phyloP scores from a whole-genome alignment of 2,329 filamentous ascomycete species.

The Leptographium procerum region DNA sequence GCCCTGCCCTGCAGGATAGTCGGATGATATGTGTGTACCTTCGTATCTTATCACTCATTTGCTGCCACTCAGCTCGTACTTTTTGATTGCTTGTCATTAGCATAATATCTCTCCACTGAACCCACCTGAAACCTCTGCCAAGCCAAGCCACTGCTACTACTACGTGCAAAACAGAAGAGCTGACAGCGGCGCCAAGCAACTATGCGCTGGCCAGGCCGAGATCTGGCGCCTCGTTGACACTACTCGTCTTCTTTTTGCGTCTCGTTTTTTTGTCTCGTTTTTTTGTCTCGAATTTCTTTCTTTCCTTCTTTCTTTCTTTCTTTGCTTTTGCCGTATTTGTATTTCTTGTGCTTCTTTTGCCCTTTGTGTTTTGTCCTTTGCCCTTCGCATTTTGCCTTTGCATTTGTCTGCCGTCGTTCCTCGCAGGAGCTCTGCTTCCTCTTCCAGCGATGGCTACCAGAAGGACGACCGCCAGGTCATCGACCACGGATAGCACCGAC shows the following conservation, averaged over 20 bases:
- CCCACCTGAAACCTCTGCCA: neutral
- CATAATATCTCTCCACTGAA: neutral
- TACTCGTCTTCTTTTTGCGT: neutral
- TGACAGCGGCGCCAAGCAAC: neutral
- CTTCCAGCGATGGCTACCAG: neutral
- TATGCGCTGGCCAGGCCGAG: neutral
- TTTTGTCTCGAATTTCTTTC: neutral
- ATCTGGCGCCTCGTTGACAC: neutral
- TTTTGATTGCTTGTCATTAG: neutral
- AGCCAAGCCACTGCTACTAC: neutral
- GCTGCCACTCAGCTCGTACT: neutral
- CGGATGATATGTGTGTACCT: too few species aligned
- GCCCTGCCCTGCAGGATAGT: too few species aligned
- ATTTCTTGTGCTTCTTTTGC: neutral
- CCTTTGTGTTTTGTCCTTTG: too few species aligned
- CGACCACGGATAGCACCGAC: neutral
- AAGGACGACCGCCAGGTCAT: neutral
- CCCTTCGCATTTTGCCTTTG: neutral
- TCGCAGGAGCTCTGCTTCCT: neutral
- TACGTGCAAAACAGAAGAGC: neutral
- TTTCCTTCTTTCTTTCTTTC: neutral
- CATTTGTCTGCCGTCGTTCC: neutral
- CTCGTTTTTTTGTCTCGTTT: neutral
- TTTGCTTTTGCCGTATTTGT: too few species aligned
- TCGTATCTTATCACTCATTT: neutral